Evolutionary conservation across 345 rosid genomes (phyloP), one percentile per base, ranked within the genome.

Genomic region (Acer yangbiense): DNA sequence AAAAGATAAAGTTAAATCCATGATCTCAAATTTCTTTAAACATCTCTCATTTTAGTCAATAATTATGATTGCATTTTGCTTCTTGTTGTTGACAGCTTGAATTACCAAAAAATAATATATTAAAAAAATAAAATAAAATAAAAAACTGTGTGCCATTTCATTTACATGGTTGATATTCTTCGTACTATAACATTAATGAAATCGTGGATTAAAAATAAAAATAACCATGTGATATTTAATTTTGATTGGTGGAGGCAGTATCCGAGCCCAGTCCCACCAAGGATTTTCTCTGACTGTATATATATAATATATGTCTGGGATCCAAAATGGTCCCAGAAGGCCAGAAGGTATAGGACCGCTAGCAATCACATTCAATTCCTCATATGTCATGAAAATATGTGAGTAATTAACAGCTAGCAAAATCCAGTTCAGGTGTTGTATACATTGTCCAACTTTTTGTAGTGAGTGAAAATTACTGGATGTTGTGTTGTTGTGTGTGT

Each of bases 31-130:
- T 84, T 78, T 76, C 75, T 77, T 84, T 71, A 52, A 80, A 66
- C 55, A 35, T 75, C 79, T 76, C 71, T 65, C 25, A 50, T 74
- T 76, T 75, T 84, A 81, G 92, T 89, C 88, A 90, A 86, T 79
- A 78, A 50, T 52, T 52, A 89, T 89, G 87, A 87, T 90, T 87
- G 69, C 87, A 65, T 52, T 43, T 52, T 55, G 60, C 67, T 79
- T 66, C 67, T 79, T 66, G 83, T 79, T 78, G 84, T 69, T 75
- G 85, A 83, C 89, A 88, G 89, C 50, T 81, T 80, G 87, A 76
- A 73, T 14, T 6, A 16, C 54, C 46, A 6, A 57, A 58, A 58
- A 46, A 29, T 2, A 29, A 29, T 29, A 29, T 29, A 29, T 25
- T 25, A 25, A 25, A 25, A n/a, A n/a, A n/a, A n/a, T n/a, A n/a